Evolutionary conservation across 2,329 filamentous ascomycete genomes (phyloP).

Genomic region (Trichoderma lentiforme): DNA sequence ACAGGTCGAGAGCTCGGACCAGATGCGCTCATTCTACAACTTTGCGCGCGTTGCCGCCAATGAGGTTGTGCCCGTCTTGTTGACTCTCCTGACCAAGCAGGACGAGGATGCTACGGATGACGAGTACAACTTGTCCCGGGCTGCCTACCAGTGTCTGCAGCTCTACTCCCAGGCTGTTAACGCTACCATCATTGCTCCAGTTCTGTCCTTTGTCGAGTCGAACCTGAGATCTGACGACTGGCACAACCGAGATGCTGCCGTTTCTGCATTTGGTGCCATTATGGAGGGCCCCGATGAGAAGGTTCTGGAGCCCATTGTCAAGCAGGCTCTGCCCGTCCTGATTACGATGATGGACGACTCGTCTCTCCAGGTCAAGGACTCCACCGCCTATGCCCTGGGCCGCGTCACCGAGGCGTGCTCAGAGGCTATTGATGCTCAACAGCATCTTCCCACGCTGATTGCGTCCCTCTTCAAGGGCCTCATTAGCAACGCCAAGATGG

Average conservation of each 20-base stretch:
- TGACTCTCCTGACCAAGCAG: constrained; percentile 89
- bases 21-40: constrained; percentile 91
- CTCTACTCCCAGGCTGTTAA: constrained; percentile 92
- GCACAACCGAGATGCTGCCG: constrained; percentile 91
- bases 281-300: constrained; percentile 98
- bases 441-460: constrained; percentile 82
- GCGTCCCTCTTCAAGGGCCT: constrained; percentile 86
- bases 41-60: constrained; percentile 89
- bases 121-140: constrained; percentile 94
- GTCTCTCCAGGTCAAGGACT: constrained; percentile 89
- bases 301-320: constrained; percentile 87
- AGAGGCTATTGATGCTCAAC: constrained; percentile 80
- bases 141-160: constrained; percentile 93
- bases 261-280: constrained; percentile 95
- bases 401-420: constrained; percentile 94
- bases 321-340: constrained; percentile 87
- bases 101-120: constrained; percentile 96
- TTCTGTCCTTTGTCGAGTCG: constrained; percentile 86
- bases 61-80: constrained; percentile 89
- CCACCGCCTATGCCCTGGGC: constrained; percentile 90
- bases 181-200: constrained; percentile 76
- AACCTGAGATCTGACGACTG: constrained; percentile 90
- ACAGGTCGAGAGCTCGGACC: constrained; percentile 68
- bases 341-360: constrained; percentile 90
- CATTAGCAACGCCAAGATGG: constrained; percentile 92